Base-by-base conservation (phyloP, 106 monocot genomes). In the Ottelia alismoides region DNA sequence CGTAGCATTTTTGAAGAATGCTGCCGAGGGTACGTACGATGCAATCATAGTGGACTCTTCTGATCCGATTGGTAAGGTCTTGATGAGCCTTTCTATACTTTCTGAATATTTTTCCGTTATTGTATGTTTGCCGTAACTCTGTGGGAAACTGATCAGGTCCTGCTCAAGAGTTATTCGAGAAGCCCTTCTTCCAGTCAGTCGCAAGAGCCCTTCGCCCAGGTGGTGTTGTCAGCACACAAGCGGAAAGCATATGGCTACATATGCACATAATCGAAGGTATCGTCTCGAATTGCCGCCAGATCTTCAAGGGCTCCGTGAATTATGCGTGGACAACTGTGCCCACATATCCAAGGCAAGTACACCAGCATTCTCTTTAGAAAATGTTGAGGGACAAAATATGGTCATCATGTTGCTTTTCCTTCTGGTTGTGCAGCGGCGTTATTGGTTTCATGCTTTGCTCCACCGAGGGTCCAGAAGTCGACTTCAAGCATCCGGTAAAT, bases 371-470 rank as follows among this genome's bases (percentile, higher is more conserved):
- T n/a, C n/a, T n/a, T n/a, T n/a, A n/a, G n/a, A n/a, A n/a, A n/a
- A n/a, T n/a, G n/a, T n/a, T n/a, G n/a, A n/a, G n/a, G n/a, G n/a
- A n/a, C n/a, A n/a, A n/a, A n/a, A n/a, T n/a, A n/a, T n/a, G n/a
- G n/a, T n/a, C n/a, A n/a, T n/a, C n/a, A n/a, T n/a, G n/a, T n/a
- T n/a, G n/a, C n/a, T n/a, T n/a, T n/a, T n/a, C n/a, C n/a, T n/a
- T n/a, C n/a, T n/a, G n/a, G n/a, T n/a, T n/a, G n/a, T 25, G 1
- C 75, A 94, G 93, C 63, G 93, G 93, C 17, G 88, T 94, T 2
- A 94, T 94, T 35, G 93, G 93, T 48, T 94, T 94, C 72, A 94
- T 94, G 93, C 76, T 94, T 66, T 94, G 93, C 73, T 94, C 93
- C 21, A 94, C 93, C 14, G 88, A 83, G 53, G 93, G 93, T 0